These are phyloP conservation scores for Colletotrichum magnum DNA, from an alignment of 2,329 filamentous ascomycete species.

Conservation along the genomic window DNA sequence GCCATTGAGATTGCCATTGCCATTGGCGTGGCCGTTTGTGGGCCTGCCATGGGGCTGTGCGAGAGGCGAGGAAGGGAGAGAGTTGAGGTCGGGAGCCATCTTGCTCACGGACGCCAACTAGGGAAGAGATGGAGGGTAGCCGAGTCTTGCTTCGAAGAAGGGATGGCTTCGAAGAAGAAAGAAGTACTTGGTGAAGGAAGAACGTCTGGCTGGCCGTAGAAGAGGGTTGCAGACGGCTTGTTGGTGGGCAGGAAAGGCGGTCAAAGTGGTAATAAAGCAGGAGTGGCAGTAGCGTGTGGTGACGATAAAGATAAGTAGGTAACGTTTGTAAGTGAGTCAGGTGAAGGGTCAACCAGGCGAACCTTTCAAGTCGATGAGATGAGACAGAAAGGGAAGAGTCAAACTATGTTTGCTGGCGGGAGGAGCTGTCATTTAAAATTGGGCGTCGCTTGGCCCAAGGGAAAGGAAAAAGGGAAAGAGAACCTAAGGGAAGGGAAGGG, in stretches of 20 bases:
- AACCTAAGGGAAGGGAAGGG: slow-evolving; percentile 5
- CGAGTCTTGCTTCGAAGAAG: not conserved
- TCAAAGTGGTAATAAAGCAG: slow-evolving; percentile 8
- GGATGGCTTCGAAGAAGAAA: not conserved
- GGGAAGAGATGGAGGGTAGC: not conserved
- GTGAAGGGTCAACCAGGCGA: slow-evolving; percentile 12
- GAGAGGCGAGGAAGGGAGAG: slow-evolving; percentile 71
- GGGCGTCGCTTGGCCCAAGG: slow-evolving; percentile 25
- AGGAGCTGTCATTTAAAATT: slow-evolving; percentile 36
- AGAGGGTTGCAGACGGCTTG: not conserved
- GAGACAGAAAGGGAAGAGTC: slow-evolving; percentile 13
- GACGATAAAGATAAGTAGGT: slow-evolving; percentile 4
- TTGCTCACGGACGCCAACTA: slow-evolving; percentile 29
- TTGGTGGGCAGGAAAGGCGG: slow-evolving; percentile 12
- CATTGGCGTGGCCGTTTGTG: slow-evolving; percentile 42
- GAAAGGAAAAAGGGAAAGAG: not conserved
- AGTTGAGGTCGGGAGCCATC: slow-evolving; percentile 84
- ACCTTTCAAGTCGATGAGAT: slow-evolving; percentile 9
- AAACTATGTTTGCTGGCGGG: slow-evolving; percentile 7
- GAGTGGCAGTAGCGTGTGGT: slow-evolving; percentile 9
- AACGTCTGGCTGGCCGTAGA: not conserved
- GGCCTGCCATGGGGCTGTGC: slow-evolving; percentile 39
- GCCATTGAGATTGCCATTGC: slow-evolving; percentile 36
- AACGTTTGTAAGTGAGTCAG: slow-evolving; percentile 30
- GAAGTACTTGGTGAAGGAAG: not conserved